phyloP scores from a whole-genome alignment of 805 yeast species.

The Pichia deserticola region DNA sequence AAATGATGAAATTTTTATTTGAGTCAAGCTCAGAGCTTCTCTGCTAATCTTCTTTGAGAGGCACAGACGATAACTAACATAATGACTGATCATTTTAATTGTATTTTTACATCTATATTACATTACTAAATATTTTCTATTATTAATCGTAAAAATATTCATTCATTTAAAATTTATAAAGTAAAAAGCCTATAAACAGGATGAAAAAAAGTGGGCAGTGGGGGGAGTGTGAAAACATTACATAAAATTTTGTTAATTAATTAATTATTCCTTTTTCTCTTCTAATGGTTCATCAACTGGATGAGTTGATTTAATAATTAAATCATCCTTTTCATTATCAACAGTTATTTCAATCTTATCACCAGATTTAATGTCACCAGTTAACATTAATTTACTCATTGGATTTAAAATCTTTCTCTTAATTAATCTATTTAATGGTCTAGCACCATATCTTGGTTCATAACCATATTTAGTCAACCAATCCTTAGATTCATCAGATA shows the following conservation, averaged over 20 bases:
- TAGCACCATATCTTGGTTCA: constrained; percentile 88
- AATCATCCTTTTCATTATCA: constrained; percentile 4
- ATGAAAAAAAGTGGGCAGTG: no score
- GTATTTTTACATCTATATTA: no score
- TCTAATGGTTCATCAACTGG: neutral
- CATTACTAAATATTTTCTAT: no score
- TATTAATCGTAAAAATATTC: no score
- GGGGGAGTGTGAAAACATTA: no score
- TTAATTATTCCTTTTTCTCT: no score
- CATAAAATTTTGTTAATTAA: no score
- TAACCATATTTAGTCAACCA: constrained; percentile 84
- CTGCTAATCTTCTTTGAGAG: constrained; percentile 13
- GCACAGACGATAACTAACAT: constrained; percentile 15
- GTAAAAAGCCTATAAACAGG: no score
- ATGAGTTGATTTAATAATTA: constrained; percentile 2
- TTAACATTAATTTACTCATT: constrained; percentile 69
- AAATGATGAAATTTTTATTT: constrained; percentile 6
- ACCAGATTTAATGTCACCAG: constrained; percentile 62
- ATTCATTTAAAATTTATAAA: no score
- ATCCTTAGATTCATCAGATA: constrained; percentile 58
- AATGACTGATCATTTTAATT: neutral
- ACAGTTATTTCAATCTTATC: constrained; percentile 36
- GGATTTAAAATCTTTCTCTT: constrained; percentile 84
- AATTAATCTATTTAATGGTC: constrained; percentile 87
- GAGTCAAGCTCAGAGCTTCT: constrained; percentile 20